Conservation (phyloP, 2,329 filamentous ascomycete species). For the Pseudocercospora fuligena region DNA sequence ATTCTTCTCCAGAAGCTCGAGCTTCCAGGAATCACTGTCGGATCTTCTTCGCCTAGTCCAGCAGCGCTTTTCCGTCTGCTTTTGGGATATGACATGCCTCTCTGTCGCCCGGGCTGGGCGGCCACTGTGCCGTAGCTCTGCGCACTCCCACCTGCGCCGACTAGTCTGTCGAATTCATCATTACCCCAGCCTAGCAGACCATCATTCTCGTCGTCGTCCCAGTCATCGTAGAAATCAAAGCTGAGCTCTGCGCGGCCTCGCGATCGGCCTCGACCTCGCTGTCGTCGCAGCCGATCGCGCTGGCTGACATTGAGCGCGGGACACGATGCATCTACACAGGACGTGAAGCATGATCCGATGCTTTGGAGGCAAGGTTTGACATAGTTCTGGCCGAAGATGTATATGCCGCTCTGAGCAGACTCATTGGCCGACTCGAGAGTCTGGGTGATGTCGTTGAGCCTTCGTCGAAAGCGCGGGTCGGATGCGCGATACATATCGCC, state of each 20-base stretch:
- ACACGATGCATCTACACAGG: conserved; percentile 65
- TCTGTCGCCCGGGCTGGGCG: conserved; percentile 66
- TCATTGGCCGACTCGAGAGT: conserved; percentile 91
- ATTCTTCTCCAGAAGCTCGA: conserved; percentile 83
- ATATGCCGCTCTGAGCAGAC: conserved; percentile 87
- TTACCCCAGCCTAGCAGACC: conserved; percentile 69
- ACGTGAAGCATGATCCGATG: conserved; percentile 67
- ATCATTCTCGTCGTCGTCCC: conserved; percentile 73
- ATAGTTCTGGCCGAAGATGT: conserved; percentile 85
- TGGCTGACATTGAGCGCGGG: conserved; percentile 43
- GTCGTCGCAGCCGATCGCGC: conserved; percentile 62
- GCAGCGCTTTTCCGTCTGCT: conserved; percentile 60
- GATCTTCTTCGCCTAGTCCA: conserved; percentile 64
- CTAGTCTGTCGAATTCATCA: conserved; percentile 82
- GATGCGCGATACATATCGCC: conserved; percentile 61
- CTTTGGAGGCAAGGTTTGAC: conserved; percentile 77
- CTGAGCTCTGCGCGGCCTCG: conserved; percentile 74
- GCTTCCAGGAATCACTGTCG: conserved; percentile 87
- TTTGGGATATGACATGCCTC: conserved; percentile 80
- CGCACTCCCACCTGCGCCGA: conserved; percentile 60
- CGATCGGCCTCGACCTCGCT: conserved; percentile 66
- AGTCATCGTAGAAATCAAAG: conserved; percentile 98
- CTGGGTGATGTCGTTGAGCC: conserved; percentile 89
- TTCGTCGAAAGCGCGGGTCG: conserved; percentile 89
- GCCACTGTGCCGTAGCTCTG: conserved; percentile 43